Percentiles rank a stretch among this genome's conserved stretches.
Evolutionary conservation across 2,329 filamentous ascomycete genomes (phyloP).

Genomic region (Epichloe aotearoae): DNA sequence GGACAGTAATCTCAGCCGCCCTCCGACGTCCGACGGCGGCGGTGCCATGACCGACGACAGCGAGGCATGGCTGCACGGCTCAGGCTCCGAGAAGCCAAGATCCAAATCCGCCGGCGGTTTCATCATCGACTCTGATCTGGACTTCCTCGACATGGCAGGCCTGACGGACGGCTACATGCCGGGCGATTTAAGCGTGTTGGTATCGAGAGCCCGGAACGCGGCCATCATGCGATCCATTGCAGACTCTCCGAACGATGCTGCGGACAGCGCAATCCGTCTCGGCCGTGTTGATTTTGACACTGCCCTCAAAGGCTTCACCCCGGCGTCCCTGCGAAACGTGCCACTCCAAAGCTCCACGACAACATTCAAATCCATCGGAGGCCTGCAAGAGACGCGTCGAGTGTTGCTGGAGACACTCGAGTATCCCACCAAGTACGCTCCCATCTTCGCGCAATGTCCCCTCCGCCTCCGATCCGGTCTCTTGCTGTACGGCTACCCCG

Average conservation of each 20-base stretch:
- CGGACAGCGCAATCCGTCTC: slow-evolving; percentile 45
- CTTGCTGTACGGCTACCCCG: slow-evolving; percentile 86
- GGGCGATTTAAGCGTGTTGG: slow-evolving; percentile 75
- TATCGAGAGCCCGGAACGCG: slow-evolving; percentile 80
- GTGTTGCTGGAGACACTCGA: slow-evolving; percentile 90
- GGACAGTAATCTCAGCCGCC: slow-evolving; percentile 35
- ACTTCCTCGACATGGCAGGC: slow-evolving; percentile 85
- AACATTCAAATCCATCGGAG: slow-evolving; percentile 85
- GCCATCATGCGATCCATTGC: slow-evolving; percentile 74
- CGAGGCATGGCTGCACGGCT: slow-evolving; percentile 65
- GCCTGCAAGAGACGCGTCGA: slow-evolving; percentile 71
- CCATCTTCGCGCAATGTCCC: slow-evolving; percentile 92
- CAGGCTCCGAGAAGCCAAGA: slow-evolving; percentile 32
- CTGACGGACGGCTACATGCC: slow-evolving; percentile 98
- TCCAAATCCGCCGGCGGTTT: slow-evolving; percentile 48
- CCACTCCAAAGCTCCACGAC: slow-evolving; percentile 86
- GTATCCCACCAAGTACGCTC: slow-evolving; percentile 95
- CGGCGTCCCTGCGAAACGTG: slow-evolving; percentile 86
- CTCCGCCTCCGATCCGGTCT: slow-evolving; percentile 87
- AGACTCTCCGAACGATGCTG: slow-evolving; percentile 31
- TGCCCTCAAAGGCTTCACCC: slow-evolving; percentile 85
- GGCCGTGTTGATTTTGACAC: slow-evolving; percentile 65
- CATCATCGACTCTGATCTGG: slow-evolving; percentile 60
- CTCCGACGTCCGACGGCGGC: slow-evolving; percentile 40
- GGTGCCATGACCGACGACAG: slow-evolving; percentile 28